Conservation (phyloP, 1,284 basidiomycete species). For the Pisolithus thermaeus region DNA sequence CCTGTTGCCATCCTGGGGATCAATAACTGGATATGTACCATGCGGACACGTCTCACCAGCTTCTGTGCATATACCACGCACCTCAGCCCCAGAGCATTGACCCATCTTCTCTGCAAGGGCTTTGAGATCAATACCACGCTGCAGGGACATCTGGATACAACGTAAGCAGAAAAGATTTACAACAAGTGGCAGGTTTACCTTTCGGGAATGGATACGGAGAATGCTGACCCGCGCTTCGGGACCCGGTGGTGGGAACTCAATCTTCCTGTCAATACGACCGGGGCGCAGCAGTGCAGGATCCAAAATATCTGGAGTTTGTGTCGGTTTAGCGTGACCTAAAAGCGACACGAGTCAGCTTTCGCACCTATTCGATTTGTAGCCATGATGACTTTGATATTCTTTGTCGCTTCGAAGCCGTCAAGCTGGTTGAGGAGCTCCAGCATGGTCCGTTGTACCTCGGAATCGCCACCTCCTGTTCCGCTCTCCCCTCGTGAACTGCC, state of each 20-base stretch:
- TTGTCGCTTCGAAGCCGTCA: conserved; percentile 95
- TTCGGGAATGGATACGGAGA: conserved; percentile 94
- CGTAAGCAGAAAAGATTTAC: background rate
- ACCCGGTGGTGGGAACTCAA: conserved; percentile 98
- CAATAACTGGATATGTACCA: background rate
- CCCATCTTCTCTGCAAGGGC: conserved; percentile 99
- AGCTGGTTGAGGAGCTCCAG: conserved; percentile 95
- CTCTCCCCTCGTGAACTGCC: conserved; percentile 90
- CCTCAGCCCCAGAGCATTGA: conserved; percentile 96
- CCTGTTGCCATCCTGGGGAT: conserved; percentile 37
- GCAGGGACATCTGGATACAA: conserved; percentile 81
- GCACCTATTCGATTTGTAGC: conserved; percentile 94
- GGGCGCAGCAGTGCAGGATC: conserved; percentile 93
- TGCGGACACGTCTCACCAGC: conserved; percentile 57
- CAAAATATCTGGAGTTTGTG: conserved; percentile 68
- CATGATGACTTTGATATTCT: conserved; percentile 99
- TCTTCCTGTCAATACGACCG: conserved; percentile 97
- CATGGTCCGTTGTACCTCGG: conserved; percentile 98
- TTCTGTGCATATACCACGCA: conserved; percentile 97
- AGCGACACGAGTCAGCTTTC: conserved; percentile 12
- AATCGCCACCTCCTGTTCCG: conserved; percentile 87
- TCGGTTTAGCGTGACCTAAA: background rate
- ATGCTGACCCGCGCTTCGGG: conserved; percentile 97
- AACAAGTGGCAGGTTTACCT: conserved; percentile 44
- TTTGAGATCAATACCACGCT: conserved; percentile 94